phyloP scores from a whole-genome alignment of 2,329 filamentous ascomycete genomes.

The Phoma sp. region DNA sequence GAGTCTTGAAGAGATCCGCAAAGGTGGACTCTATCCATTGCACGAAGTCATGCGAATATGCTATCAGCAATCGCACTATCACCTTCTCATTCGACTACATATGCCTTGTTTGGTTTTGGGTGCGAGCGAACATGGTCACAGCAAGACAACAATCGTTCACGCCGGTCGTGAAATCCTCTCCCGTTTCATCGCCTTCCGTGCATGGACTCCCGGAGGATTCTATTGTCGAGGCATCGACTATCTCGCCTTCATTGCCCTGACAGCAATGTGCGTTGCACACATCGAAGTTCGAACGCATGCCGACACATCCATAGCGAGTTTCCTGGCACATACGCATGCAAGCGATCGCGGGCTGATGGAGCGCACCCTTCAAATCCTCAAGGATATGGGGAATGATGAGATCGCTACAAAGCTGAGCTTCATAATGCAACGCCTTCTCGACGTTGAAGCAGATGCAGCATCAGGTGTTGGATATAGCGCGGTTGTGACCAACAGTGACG shows the following conservation, averaged over 20 bases:
- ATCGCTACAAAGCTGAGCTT: slow-evolving; percentile 19
- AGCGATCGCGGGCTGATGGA: slow-evolving; percentile 27
- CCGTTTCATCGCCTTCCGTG: slow-evolving; percentile 21
- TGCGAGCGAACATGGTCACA: slow-evolving; percentile 4
- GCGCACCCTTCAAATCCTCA: slow-evolving; percentile 20
- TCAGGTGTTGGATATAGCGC: slow-evolving; percentile 19
- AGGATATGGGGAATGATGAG: slow-evolving; percentile 10
- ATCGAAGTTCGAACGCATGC: slow-evolving; percentile 17
- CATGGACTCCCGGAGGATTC: slow-evolving; percentile 9
- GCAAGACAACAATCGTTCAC: slow-evolving; percentile 20
- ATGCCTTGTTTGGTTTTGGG: slow-evolving; percentile 25
- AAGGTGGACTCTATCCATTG: background rate
- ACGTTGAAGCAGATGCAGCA: slow-evolving; percentile 22
- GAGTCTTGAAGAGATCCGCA: background rate
- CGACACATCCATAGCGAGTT: slow-evolving; percentile 2
- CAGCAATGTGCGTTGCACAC: slow-evolving; percentile 27
- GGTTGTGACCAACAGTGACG: slow-evolving; percentile 20
- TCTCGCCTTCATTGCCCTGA: slow-evolving; percentile 26
- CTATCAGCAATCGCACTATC: slow-evolving; percentile 25
- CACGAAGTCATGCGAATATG: slow-evolving; percentile 11
- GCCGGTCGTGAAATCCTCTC: slow-evolving; percentile 23
- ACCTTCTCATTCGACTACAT: slow-evolving; percentile 25
- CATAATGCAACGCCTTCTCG: slow-evolving; percentile 21
- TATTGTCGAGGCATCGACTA: slow-evolving; percentile 27
- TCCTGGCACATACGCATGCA: slow-evolving; percentile 18